phyloP scores from a whole-genome alignment of 192 early-diverging fungal species.

The Obelidium mucronatum region DNA sequence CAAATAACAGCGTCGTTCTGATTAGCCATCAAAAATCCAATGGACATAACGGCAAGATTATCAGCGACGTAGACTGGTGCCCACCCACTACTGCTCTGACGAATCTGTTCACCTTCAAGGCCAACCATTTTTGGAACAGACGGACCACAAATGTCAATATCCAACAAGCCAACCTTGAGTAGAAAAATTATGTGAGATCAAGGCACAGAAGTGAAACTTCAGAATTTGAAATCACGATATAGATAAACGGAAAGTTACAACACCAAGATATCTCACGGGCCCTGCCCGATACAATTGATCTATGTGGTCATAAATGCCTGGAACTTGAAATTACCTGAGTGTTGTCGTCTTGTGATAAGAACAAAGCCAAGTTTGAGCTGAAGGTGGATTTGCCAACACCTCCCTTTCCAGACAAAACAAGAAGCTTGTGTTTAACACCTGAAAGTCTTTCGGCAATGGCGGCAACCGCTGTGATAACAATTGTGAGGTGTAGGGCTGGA shows the following conservation, averaged over 20 bases:
- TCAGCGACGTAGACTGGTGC: conserved; percentile 58
- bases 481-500: background rate
- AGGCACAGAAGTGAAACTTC: background rate
- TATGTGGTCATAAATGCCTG: too few relatives aligned
- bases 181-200: too few relatives aligned
- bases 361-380: conserved; percentile 75
- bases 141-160: conserved; percentile 98
- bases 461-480: conserved; percentile 43
- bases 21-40: conserved; percentile 90
- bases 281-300: too few relatives aligned
- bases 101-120: conserved; percentile 84
- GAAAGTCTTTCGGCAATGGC: conserved; percentile 52
- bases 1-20: conserved; percentile 96
- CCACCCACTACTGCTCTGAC: conserved; percentile 90
- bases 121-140: conserved; percentile 97
- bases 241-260: too few relatives aligned
- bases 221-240: conserved; percentile 18
- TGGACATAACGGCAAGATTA: conserved; percentile 87
- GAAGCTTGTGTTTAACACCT: conserved; percentile 82
- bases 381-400: conserved; percentile 98
- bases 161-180: conserved; percentile 82
- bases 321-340: conserved; percentile 46
- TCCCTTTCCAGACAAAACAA: conserved; percentile 97
- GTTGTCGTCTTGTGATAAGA: conserved; percentile 47
- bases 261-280: too few relatives aligned